Evolutionary conservation across 116 monocot species (phyloP).

Genomic region (Papilionanthe hybrid): DNA sequence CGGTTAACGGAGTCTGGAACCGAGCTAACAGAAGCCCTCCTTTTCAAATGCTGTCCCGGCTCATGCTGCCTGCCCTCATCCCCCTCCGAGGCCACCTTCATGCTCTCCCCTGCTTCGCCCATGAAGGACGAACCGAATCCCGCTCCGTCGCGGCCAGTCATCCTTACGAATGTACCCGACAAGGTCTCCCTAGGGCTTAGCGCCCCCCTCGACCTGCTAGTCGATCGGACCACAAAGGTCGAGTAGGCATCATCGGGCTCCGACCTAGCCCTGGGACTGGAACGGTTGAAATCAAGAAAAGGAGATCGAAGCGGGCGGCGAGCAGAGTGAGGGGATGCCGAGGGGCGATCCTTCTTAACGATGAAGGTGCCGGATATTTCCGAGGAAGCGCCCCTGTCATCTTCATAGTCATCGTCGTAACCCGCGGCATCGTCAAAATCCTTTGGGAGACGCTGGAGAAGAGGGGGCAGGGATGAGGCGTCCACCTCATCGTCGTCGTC

Average conservation of each 20-base stretch:
- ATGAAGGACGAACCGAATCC: conserved; percentile 32
- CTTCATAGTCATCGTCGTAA: conserved; percentile 41
- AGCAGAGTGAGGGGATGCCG: conserved; percentile 18
- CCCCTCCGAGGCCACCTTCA: conserved; percentile 14
- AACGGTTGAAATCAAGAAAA: conserved; percentile 28
- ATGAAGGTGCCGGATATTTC: conserved; percentile 55
- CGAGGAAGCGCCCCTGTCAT: conserved; percentile 8
- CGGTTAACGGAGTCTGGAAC: conserved; percentile 72
- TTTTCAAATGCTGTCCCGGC: conserved; percentile 42
- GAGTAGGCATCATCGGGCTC: conserved; percentile 52
- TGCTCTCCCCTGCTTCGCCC: conserved; percentile 36
- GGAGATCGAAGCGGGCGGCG: conserved; percentile 28
- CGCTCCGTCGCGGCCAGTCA: conserved; percentile 7
- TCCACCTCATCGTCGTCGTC: conserved; percentile 36
- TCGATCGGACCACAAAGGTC: conserved; percentile 57
- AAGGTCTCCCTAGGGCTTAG: conserved; percentile 27
- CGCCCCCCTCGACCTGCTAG: conserved; percentile 17
- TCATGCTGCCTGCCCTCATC: conserved; percentile 24
- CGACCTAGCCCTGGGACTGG: conserved; percentile 29
- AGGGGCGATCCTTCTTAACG: conserved; percentile 39
- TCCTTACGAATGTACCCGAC: conserved; percentile 39
- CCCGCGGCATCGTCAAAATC: conserved; percentile 64
- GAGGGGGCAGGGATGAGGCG: conserved; percentile 74
- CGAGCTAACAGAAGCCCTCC: conserved; percentile 86
- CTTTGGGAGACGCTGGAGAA: conserved; percentile 89